Conservation (phyloP, 1,284 basidiomycete species). For the Omphalotus olearius region DNA sequence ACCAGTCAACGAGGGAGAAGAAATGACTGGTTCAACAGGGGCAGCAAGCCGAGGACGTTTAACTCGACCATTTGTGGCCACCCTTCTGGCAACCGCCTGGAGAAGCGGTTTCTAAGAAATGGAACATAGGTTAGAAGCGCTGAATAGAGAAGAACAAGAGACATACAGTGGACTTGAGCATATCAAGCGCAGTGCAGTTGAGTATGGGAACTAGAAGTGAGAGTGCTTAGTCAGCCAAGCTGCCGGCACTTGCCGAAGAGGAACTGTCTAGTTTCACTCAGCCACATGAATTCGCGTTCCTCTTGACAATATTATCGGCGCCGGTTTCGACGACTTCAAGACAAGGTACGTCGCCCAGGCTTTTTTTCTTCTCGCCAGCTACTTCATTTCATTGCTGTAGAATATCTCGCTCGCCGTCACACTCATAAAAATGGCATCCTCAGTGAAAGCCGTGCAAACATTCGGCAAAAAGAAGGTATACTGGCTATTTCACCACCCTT, state of each 20-base stretch:
- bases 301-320: constrained; percentile 20
- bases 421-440: constrained; percentile 60
- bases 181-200: constrained; percentile 6
- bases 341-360: constrained; percentile 12
- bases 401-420: constrained; percentile 11
- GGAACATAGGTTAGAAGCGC: neutral
- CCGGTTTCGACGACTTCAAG: constrained; percentile 40
- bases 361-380: constrained; percentile 6
- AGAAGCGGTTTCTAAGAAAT: neutral
- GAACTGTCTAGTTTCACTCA: constrained; percentile 32
- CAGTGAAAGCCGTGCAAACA: constrained; percentile 88
- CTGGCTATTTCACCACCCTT: constrained; percentile 12
- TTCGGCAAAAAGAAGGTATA: constrained; percentile 98
- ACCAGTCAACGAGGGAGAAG: neutral
- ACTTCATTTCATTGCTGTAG: constrained; percentile 19
- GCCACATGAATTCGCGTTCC: neutral
- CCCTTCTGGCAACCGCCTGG: neutral
- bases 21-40: neutral
- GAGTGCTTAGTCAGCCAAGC: constrained; percentile 24
- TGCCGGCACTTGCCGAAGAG: constrained; percentile 29
- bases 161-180: constrained; percentile 14
- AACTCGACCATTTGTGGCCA: neutral
- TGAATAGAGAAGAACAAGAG: neutral
- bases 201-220: neutral
- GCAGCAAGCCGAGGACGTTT: neutral